Evolutionary conservation across 345 rosid species (phyloP).

Genomic region (Eucalyptus polybractea): DNA sequence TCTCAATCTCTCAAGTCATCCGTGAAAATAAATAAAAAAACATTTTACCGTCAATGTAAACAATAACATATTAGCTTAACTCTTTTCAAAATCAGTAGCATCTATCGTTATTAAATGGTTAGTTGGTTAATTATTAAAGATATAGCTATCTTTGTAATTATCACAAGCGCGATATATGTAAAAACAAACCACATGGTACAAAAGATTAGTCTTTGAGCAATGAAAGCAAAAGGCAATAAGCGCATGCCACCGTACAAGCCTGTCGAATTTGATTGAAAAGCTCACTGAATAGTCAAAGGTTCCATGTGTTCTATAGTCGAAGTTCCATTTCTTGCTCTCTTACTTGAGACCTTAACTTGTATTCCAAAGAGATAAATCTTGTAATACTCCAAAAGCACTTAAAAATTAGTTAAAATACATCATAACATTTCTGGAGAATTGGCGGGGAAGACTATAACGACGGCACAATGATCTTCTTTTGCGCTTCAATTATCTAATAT

Average conservation of each 20-base stretch:
- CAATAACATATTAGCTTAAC: background rate
- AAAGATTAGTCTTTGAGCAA: background rate
- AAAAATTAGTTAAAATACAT: background rate
- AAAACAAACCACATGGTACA: background rate
- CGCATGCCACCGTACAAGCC: background rate
- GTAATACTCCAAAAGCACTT: background rate
- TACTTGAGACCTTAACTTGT: background rate
- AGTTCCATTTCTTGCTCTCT: background rate
- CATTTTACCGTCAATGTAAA: background rate
- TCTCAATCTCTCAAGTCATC: background rate
- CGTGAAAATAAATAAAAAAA: background rate
- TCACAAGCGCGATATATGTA: background rate
- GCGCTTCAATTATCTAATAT: background rate
- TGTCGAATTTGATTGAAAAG: background rate
- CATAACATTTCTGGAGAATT: background rate
- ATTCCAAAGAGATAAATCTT: background rate
- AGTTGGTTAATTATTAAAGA: background rate
- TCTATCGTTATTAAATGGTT: background rate
- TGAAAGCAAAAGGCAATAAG: background rate
- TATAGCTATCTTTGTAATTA: background rate
- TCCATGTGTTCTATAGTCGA: background rate
- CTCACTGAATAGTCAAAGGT: background rate
- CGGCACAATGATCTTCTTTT: background rate
- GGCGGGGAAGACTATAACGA: background rate
- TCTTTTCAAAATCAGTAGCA: fast-evolving